These are phyloP conservation scores for Castanea crenata DNA, from an alignment of 306 rosid genomes.

Conservation along the genomic window DNA sequence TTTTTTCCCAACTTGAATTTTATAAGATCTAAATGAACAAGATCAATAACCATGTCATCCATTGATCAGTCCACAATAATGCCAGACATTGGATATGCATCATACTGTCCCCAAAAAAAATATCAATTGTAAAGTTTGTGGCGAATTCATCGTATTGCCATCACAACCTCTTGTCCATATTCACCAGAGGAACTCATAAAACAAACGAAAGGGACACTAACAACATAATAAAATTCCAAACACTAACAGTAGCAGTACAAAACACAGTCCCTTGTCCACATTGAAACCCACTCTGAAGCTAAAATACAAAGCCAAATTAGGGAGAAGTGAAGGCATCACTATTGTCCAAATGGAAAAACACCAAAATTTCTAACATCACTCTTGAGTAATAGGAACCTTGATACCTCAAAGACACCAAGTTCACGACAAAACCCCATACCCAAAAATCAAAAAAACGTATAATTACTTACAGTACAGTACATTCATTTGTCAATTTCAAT, in stretches of 20 bases:
- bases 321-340: conserved; percentile 19
- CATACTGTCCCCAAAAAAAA: background rate
- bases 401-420: conserved; percentile 40
- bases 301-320: conserved; percentile 40
- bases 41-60: background rate
- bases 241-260: conserved; percentile 13
- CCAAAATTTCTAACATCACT: conserved; percentile 34
- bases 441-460: conserved; percentile 24
- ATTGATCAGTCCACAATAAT: background rate
- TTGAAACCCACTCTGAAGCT: conserved; percentile 25
- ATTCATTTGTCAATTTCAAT: conserved; percentile 21
- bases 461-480: background rate
- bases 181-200: conserved; percentile 21
- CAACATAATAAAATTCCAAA: conserved; percentile 38
- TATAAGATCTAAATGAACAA: background rate
- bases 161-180: conserved; percentile 9
- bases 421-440: conserved; percentile 43
- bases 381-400: conserved; percentile 33
- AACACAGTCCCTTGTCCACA: conserved; percentile 29
- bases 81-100: background rate
- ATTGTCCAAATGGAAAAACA: conserved; percentile 11
- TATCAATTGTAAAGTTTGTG: background rate
- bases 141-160: background rate
- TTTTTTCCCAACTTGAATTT: too few relatives aligned
- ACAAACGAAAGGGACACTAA: conserved; percentile 8